phyloP scores from a whole-genome alignment of 2,329 filamentous ascomycete species.

The Penicillium fuscoglaucum region DNA sequence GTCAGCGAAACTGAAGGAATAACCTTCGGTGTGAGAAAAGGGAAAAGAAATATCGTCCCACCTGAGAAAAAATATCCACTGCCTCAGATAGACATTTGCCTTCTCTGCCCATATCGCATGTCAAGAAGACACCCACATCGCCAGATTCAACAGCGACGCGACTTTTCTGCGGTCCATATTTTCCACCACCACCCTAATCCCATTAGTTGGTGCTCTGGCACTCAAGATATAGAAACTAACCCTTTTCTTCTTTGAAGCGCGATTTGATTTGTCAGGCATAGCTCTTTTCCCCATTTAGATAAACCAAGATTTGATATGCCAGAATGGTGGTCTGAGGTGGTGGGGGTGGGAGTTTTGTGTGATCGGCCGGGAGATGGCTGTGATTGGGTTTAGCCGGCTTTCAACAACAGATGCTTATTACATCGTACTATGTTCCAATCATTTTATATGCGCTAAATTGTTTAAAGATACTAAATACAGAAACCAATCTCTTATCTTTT shows the following conservation, averaged over 20 bases:
- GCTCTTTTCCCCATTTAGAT: slow-evolving; percentile 30
- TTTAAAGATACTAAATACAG: not conserved
- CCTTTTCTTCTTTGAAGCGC: slow-evolving; percentile 37
- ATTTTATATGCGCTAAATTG: too few relatives aligned
- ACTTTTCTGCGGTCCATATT: slow-evolving; percentile 33
- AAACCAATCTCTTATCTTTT: not conserved
- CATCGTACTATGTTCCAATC: too few relatives aligned
- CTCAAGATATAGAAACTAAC: slow-evolving; percentile 20
- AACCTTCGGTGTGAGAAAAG: not conserved
- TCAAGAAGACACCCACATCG: slow-evolving; percentile 63
- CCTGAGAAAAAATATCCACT: slow-evolving; percentile 58
- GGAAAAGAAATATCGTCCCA: slow-evolving; percentile 28
- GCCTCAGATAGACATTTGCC: slow-evolving; percentile 60
- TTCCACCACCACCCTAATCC: slow-evolving; percentile 30
- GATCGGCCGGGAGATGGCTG: slow-evolving; percentile 10
- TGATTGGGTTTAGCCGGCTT: slow-evolving; percentile 21
- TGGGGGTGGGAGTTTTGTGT: slow-evolving; percentile 22
- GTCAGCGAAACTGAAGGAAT: slow-evolving; percentile 4
- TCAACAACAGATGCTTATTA: not conserved
- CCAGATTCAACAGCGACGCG: slow-evolving; percentile 44
- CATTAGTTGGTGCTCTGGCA: slow-evolving; percentile 1
- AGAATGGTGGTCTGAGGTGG: slow-evolving; percentile 3
- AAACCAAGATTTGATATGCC: slow-evolving; percentile 4
- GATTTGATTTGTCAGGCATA: slow-evolving; percentile 30
- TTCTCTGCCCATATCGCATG: slow-evolving; percentile 63